A percentile compares a stretch with the other conserved stretches of the same genome.
phyloP scores from a whole-genome alignment of 345 rosid species.

The Gossypium sturtianum region DNA sequence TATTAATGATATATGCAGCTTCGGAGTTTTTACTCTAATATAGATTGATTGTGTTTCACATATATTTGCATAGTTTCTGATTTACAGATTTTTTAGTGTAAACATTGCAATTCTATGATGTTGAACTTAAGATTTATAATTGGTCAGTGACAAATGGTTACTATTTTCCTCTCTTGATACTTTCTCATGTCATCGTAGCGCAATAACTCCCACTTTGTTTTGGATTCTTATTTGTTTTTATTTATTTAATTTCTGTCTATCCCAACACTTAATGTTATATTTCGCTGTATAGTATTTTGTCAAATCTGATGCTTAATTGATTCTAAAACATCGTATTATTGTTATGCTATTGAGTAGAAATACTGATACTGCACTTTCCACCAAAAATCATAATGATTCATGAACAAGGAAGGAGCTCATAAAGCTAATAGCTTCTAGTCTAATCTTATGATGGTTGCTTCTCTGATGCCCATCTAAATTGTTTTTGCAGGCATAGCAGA shows the following conservation, averaged over 20 bases:
- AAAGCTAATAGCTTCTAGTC: background rate
- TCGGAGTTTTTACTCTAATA: background rate
- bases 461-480: constrained; percentile 13
- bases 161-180: background rate
- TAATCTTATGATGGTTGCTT: background rate
- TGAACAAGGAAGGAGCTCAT: background rate
- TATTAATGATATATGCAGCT: background rate
- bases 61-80: background rate
- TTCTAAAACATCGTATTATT: background rate
- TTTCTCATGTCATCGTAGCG: background rate
- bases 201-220: too few species aligned
- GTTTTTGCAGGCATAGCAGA: constrained; percentile 84
- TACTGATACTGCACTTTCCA: background rate
- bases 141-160: background rate
- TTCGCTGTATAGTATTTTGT: background rate
- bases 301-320: background rate
- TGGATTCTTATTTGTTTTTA: background rate
- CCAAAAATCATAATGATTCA: background rate
- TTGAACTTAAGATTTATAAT: background rate
- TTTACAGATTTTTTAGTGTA: background rate
- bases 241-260: background rate
- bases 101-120: background rate
- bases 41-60: background rate
- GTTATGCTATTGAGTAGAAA: background rate
- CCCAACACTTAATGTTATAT: background rate